Conservation (phyloP, 805 yeast species). For the Candida lessepsii region DNA sequence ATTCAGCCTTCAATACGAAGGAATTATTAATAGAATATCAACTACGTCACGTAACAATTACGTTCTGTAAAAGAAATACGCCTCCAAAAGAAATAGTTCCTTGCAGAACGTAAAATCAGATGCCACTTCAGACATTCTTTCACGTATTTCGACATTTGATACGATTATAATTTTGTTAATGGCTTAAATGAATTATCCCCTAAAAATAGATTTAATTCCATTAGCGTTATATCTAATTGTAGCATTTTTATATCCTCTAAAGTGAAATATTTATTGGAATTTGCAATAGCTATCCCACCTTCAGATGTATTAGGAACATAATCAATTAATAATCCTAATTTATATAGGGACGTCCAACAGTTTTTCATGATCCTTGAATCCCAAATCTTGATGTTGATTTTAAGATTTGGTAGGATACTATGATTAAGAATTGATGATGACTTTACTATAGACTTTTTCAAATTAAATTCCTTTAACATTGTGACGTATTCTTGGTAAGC, state of each 20-base stretch:
- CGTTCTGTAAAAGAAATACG: no score
- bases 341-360: slow-evolving; percentile 72
- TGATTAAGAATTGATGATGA: slow-evolving; percentile 27
- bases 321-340: slow-evolving; percentile 52
- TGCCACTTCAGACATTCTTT: no score
- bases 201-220: slow-evolving; percentile 40
- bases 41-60: no score
- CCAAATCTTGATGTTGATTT: slow-evolving; percentile 53
- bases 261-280: slow-evolving; percentile 27
- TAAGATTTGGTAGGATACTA: slow-evolving; percentile 34
- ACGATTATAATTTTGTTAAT: slow-evolving; percentile 9
- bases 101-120: no score
- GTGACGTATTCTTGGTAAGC: slow-evolving; percentile 73
- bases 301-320: slow-evolving; percentile 43
- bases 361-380: slow-evolving; percentile 56
- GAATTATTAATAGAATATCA: no score
- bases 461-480: slow-evolving; percentile 47
- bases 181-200: slow-evolving; percentile 6
- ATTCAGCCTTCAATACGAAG: no score
- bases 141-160: no score
- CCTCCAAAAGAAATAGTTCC: no score
- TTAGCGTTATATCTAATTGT: slow-evolving; percentile 50
- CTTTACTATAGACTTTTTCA: slow-evolving; percentile 26
- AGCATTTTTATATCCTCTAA: slow-evolving; percentile 49
- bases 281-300: slow-evolving; percentile 29